Evolutionary conservation across 2,329 filamentous ascomycete genomes (phyloP).

Genomic region (Cladosporium oxysporum): DNA sequence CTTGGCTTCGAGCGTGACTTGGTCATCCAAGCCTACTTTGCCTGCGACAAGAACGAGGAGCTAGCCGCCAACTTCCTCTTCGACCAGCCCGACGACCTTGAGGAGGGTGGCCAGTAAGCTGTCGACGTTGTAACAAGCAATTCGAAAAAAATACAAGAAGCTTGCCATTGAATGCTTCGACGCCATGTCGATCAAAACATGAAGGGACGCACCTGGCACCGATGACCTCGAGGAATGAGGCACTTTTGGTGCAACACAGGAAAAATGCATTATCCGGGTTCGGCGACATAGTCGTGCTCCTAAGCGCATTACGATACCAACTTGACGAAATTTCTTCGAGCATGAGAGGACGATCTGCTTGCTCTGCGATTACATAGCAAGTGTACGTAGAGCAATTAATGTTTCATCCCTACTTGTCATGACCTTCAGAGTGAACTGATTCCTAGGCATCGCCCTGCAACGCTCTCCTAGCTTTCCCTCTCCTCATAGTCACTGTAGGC

Average conservation of each 20-base stretch:
- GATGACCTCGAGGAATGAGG: not conserved
- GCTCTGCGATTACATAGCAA: slow-evolving; percentile 2
- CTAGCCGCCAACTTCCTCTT: slow-evolving; percentile 97
- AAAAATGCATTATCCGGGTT: not conserved
- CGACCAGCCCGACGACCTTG: slow-evolving; percentile 82
- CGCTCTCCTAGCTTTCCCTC: not conserved
- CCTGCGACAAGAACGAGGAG: slow-evolving; percentile 99
- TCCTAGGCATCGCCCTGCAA: not conserved
- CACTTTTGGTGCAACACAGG: not conserved
- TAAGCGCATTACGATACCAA: slow-evolving; percentile 9
- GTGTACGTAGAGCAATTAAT: slow-evolving; percentile 1
- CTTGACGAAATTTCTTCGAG: not conserved
- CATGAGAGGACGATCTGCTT: not conserved
- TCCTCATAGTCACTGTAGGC: not conserved
- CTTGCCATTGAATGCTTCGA: too few relatives aligned
- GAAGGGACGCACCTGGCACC: not conserved
- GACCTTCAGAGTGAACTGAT: not conserved
- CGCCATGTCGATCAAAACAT: not conserved
- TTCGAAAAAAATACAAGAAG: not conserved
- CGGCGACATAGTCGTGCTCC: slow-evolving; percentile 8
- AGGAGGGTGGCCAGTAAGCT: slow-evolving; percentile 29
- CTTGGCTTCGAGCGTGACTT: slow-evolving; percentile 91
- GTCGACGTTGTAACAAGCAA: not conserved
- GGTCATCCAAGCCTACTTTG: slow-evolving; percentile 97
- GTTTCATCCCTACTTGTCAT: not conserved